Base-by-base conservation (phyloP, 176 grass and related monocot genomes). In the Canna indica region DNA sequence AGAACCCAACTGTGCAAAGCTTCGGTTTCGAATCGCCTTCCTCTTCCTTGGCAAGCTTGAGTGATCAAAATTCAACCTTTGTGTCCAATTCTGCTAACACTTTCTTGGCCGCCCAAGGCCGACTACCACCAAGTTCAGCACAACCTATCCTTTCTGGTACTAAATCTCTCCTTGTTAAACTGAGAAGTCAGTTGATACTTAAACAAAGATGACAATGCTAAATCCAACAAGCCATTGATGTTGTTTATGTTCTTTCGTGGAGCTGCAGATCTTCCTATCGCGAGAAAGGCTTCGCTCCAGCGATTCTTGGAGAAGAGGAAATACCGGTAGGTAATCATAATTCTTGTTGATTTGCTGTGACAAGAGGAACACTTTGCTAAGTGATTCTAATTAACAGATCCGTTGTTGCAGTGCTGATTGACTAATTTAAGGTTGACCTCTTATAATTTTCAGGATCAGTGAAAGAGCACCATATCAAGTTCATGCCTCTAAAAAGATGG, bases 261-360 rank as follows among this genome's bases (percentile, higher is more conserved):
- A 24, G 58, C 26, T 82, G 73, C 50, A 99, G 90, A 99, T 77
- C 73, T 99, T 79, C 90, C 95, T 36, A 93, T 99, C 73, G 84
- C 87, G 34, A 87, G 90, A 80, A 94, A 90, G 82, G 90, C 80
- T 0, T 99, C 95, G 8, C 95, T 99, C 69, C 90, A 93, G 47
- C 82, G 95, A 30, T 99, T 99, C 74, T 80, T 99, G 31, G 95
- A 99, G 84, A 99, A 99, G 80, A 93, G 95, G 88, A 99, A 99
- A 80, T 86, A 99, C 47, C 81, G 95, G 95, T 99, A 82, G 20
- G 47, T 76, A 74, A 54, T 73, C 7, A 36, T 76, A 74, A 54
- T 73, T 2, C 52, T 58, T 5, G 34, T 26, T 12, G 16, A 20
- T 45, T 45, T 44, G 34, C 38, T 29, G 0, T 14, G 4, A 8